phyloP scores from a whole-genome alignment of 1,284 basidiomycete species.

The Pisolithus thermaeus region DNA sequence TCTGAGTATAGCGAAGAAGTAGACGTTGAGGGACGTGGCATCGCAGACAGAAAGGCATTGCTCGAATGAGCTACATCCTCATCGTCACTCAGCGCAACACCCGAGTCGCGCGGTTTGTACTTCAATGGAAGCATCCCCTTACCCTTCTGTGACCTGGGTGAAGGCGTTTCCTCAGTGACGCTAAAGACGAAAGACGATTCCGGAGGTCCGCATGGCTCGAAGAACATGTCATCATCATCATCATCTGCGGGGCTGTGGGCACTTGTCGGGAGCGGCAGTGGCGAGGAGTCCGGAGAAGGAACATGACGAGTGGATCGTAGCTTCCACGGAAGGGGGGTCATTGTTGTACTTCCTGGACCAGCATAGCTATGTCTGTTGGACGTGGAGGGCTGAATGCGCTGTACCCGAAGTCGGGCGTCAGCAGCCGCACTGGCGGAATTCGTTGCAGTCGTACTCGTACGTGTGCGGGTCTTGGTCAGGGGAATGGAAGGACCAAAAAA shows the following conservation, averaged over 20 bases:
- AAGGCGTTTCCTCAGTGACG: conserved; percentile 51
- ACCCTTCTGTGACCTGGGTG: conserved; percentile 43
- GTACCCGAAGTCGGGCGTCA: conserved; percentile 4
- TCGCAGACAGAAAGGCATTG: conserved; percentile 32
- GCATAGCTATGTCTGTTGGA: conserved; percentile 60
- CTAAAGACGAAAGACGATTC: conserved; percentile 52
- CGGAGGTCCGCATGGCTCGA: conserved; percentile 35
- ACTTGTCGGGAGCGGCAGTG: conserved; percentile 26
- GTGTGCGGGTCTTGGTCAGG: conserved; percentile 18
- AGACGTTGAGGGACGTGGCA: conserved; percentile 53
- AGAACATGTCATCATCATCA: conserved; percentile 60
- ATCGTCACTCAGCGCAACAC: conserved; percentile 56
- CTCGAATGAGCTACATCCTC: conserved; percentile 35
- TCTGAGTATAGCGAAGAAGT: conserved; percentile 54
- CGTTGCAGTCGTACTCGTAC: conserved; percentile 16
- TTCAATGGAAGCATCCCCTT: conserved; percentile 51
- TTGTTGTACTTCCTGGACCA: conserved; percentile 21
- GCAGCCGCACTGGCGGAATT: conserved; percentile 9
- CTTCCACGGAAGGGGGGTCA: conserved; percentile 37
- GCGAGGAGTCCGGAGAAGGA: conserved; percentile 47
- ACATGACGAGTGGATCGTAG: conserved; percentile 36
- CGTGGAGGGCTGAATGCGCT: conserved; percentile 25
- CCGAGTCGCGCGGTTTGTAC: conserved; percentile 66
- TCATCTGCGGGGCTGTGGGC: conserved; percentile 29
- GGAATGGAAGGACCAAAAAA: conserved; percentile 69